Evolutionary conservation across 768 basidiomycete genomes (phyloP).

Genomic region (Amanita exitialis): DNA sequence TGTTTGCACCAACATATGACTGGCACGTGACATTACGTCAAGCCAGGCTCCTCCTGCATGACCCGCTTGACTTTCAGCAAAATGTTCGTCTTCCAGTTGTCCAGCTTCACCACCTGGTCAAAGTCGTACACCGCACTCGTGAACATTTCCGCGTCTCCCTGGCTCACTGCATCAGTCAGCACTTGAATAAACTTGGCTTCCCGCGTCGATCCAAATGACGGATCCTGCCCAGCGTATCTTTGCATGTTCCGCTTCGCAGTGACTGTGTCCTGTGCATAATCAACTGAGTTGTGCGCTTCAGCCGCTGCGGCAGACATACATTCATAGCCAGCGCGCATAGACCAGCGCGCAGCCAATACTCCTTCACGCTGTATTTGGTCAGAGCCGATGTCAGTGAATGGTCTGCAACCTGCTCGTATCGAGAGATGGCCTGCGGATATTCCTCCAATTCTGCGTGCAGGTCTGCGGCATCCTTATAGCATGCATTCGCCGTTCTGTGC

Average conservation of each 20-base stretch:
- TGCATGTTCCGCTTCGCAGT: conserved; percentile 71
- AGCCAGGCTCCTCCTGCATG: conserved; percentile 39
- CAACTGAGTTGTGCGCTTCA: neutral
- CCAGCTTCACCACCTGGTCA: conserved; percentile 86
- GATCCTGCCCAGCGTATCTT: conserved; percentile 74
- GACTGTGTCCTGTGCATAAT: conserved; percentile 64
- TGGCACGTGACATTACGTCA: conserved; percentile 17
- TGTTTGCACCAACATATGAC: too few relatives aligned
- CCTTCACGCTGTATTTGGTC: conserved; percentile 98
- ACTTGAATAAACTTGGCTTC: conserved; percentile 83
- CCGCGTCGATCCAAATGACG: conserved; percentile 77
- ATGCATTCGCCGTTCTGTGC: conserved; percentile 84
- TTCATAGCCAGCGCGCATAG: conserved; percentile 84
- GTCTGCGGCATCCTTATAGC: conserved; percentile 95
- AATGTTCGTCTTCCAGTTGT: conserved; percentile 93
- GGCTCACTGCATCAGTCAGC: conserved; percentile 62
- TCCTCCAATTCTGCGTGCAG: conserved; percentile 85
- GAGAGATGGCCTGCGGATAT: conserved; percentile 74
- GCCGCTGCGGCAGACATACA: conserved; percentile 36
- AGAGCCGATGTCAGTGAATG: conserved; percentile 70
- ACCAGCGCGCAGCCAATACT: conserved; percentile 85
- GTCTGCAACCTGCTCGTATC: conserved; percentile 85
- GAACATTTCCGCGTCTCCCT: conserved; percentile 47
- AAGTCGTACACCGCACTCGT: conserved; percentile 84
- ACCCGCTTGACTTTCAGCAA: conserved; percentile 84